Evolutionary conservation across 306 rosid species (phyloP).

Genomic region (Quercus ilex): DNA sequence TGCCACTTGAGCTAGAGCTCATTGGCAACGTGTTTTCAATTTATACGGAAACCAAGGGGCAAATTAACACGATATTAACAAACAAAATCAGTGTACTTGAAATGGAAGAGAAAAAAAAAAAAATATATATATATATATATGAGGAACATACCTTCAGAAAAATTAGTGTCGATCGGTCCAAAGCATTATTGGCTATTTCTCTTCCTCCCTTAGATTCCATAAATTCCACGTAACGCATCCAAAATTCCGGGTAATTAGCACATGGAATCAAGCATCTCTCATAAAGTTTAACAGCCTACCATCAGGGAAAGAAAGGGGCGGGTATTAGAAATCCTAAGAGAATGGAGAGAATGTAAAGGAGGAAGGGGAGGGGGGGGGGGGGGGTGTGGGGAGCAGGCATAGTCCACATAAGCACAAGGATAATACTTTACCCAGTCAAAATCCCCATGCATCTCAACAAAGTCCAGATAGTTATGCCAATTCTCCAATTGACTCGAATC

Average conservation of each 20-base stretch:
- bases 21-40: neutral
- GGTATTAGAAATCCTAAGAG: constrained; percentile 9
- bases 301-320: constrained; percentile 18
- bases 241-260: constrained; percentile 86
- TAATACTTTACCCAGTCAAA: constrained; percentile 73
- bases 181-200: constrained; percentile 80
- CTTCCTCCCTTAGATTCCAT: constrained; percentile 91
- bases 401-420: constrained; percentile 19
- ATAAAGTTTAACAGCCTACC: constrained; percentile 77
- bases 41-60: neutral
- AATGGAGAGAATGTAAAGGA: neutral
- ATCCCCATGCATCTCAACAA: constrained; percentile 76
- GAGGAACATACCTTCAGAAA: constrained; percentile 59
- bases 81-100: neutral
- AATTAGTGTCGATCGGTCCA: constrained; percentile 74
- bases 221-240: constrained; percentile 91
- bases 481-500: constrained; percentile 65
- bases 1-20: too few species aligned
- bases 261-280: constrained; percentile 93
- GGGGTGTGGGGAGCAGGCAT: constrained; percentile 9
- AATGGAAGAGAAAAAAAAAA: neutral
- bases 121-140: neutral
- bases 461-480: constrained; percentile 91
- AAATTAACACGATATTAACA: neutral
- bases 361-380: neutral